A percentile compares a stretch with the other conserved stretches of the same genome.
These are phyloP conservation scores for Diaporthe longicolla DNA, from an alignment of 2,329 filamentous ascomycete genomes.

Conservation along the genomic window DNA sequence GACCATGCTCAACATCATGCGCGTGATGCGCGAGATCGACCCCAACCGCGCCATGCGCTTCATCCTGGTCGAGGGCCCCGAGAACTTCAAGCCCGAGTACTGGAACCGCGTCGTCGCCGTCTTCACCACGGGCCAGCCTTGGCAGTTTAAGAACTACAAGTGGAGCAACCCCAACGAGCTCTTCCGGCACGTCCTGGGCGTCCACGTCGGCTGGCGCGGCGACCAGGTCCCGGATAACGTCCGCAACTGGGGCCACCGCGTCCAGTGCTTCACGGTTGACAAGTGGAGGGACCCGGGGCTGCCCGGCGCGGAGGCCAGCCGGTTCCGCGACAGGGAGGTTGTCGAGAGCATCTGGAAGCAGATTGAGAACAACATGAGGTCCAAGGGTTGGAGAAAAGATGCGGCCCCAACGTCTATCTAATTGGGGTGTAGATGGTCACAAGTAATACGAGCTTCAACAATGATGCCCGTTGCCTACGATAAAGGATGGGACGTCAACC, in stretches of 20 bases:
- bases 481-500: background rate
- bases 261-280: constrained; percentile 80
- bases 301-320: constrained; percentile 63
- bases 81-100: constrained; percentile 98
- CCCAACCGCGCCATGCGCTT: constrained; percentile 84
- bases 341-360: constrained; percentile 93
- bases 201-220: constrained; percentile 93
- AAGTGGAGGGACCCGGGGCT: constrained; percentile 76
- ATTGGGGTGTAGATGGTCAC: background rate
- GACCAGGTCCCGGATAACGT: constrained; percentile 85
- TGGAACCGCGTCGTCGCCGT: constrained; percentile 96
- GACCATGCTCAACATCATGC: constrained; percentile 89
- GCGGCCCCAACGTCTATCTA: constrained; percentile 71
- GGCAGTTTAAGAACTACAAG: constrained; percentile 99
- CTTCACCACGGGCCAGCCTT: constrained; percentile 96
- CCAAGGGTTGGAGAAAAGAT: constrained; percentile 85
- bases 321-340: constrained; percentile 91
- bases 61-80: constrained; percentile 92
- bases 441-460: background rate
- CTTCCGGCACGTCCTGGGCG: constrained; percentile 87
- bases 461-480: background rate
- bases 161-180: constrained; percentile 91
- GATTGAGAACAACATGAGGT: constrained; percentile 89
- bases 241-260: constrained; percentile 86
- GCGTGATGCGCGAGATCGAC: constrained; percentile 80